Evolutionary conservation across 2,329 filamentous ascomycete species (phyloP), one percentile per base, ranked within the genome.

Genomic region (Fusarium miscanthi): DNA sequence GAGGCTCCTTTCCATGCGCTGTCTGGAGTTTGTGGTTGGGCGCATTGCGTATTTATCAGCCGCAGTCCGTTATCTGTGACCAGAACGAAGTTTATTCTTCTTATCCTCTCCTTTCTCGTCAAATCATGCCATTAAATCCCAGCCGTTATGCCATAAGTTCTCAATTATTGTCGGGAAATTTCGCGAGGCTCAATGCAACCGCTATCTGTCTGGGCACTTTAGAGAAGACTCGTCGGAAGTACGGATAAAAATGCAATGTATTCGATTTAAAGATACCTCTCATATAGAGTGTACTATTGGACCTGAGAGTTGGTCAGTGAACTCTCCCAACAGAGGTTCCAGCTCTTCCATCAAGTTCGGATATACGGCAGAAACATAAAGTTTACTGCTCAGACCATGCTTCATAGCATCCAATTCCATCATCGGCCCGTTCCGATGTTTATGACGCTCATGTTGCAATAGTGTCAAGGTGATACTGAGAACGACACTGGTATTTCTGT

Each of bases 181-280:
- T 53, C 33, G 33, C 25, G 8, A 13, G 33, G 13, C 25, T 8
- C 5, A 0, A 17, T 10, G 4, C 23, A 17, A 40, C 7, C 7
- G 10, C 2, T 4, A n/a, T 7, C 33, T 30, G 0, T 53, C 23
- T 11, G 33, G 10, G 16, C 1, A 2, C 10, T 9, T 12, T 1
- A 17, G 33, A 40, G 0, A 25, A 40, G 14, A 5, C 14, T 17
- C 4, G 17, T 30, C 25, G 33, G 49, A 40, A 2, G 9, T 38
- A 30, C 23, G 13, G 30, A 14, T 19, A 8, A 10, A 9, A 13
- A 9, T 9, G 9, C 27, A 30, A 30, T 5, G 7, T n/a, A 17
- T n/a, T 10, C 8, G 30, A 5, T 6, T 7, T 5, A 6, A 12
- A 16, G 5, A n/a, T n/a, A 21, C 19, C 5, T 21, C 17, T 21